Evolutionary conservation across 495 filamentous ascomycete genomes (phyloP), one percentile per base, ranked within the genome.

Genomic region (Amorphotheca resinae): DNA sequence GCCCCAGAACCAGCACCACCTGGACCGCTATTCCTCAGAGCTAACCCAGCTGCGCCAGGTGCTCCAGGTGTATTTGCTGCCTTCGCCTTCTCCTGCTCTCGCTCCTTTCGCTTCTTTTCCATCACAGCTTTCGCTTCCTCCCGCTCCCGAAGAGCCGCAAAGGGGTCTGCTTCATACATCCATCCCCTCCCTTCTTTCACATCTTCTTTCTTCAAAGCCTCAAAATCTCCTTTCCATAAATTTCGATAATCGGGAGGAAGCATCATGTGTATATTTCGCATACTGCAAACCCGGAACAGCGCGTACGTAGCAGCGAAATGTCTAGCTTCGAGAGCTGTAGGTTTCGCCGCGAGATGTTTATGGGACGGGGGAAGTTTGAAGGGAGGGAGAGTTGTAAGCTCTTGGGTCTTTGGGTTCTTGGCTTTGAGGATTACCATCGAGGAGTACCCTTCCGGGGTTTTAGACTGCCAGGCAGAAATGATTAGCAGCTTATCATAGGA

Each of bases 111-210:
- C 60, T 83, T 85, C 67, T 85, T 89, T 57, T 82, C 81, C 34
- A 75, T 66, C 1, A 76, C 68, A 1, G 69, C 77, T 33, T 77
- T 77, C 12, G 77, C 80, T 48, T 82, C 80, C 21, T 93, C 84
- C 33, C 84, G 70, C 56, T 93, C 84, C 41, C 77, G 70, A 57
- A 79, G 68, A 3, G 84, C 80, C 31, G 76, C 62, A 62, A 98
- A 98, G 0, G 91, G 91, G 59, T 98, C 93, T 12, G 85, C 89
- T 50, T 93, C 87, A 54, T 96, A 98, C 74, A 93, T 79, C 87
- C 89, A 96, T 4, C 62, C 80, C 47, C 76, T 77, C 9, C 84
- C 87, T 40, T 80, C 75, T 49, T 73, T 78, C 9, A 80, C 65
- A 53, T 93, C 87, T 43, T 77, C 69, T 45, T 70, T 70, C 60